Base-by-base conservation (phyloP, 805 yeast genomes). In the Spathaspora girioi region DNA sequence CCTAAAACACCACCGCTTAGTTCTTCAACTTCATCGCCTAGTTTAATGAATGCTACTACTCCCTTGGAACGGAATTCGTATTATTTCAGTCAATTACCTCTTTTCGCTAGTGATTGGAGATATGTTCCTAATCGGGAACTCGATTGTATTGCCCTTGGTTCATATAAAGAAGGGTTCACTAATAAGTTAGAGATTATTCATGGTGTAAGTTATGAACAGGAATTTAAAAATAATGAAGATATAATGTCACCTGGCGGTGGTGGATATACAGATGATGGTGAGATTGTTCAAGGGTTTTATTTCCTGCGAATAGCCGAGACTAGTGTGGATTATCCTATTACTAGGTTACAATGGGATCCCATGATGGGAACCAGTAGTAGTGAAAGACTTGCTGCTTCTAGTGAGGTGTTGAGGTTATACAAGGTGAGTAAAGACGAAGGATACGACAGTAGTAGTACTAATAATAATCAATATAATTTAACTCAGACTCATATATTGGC, bases 111-210 rank as follows among this genome's bases (percentile, higher is more conserved):
- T 3, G 76, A 68, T 59, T 73, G 77, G 77, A 54, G 54, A 5
- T 51, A 51, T 26, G 45, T 61, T 17, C 54, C 59, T 6, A 60
- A 57, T 17, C 58, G 43, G 2, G 73, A 72, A 2, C 53, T 61
- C 10, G 84, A 83, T 8, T 70, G 76, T 45, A 67, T 88, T 7
- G 94, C 89, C 0, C 63, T 86, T n/a, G 77, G 85, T n/a, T 80
- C 96, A 0, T 89, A 83, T 63, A 80, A 87, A 52, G 97, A 92
- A 65, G 96, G 89, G 47, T 72, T 82, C 26, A 71, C 76, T 41
- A 92, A 92, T 67, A 80, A 81, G 56, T 64, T 91, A 23, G 84
- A 83, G 60, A 66, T 86, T 18, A 56, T 68, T 8, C 71, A 63
- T 50, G 74, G 72, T 7, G 46, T 61, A n/a, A 50, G 53, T 12